Conservation (phyloP, 805 yeast genomes). For the Candida sithepensis region DNA sequence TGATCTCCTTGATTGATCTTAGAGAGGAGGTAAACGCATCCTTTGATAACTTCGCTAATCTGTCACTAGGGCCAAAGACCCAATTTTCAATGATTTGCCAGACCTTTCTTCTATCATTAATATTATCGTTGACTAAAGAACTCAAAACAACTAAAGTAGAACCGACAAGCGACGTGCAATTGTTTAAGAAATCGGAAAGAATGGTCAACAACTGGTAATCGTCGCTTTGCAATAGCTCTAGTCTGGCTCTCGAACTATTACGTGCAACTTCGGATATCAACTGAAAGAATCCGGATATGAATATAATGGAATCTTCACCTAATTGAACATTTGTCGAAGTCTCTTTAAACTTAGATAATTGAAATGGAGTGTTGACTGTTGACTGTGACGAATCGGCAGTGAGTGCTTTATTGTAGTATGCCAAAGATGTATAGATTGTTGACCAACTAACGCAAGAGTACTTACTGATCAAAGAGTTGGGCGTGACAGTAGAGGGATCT, state of each 20-base stretch:
- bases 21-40: constrained; percentile 45
- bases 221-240: constrained; percentile 32
- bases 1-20: constrained; percentile 48
- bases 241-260: constrained; percentile 34
- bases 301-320: constrained; percentile 76
- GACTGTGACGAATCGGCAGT: constrained; percentile 10
- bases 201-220: constrained; percentile 28
- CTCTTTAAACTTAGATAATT: constrained; percentile 8
- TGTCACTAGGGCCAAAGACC: constrained; percentile 42
- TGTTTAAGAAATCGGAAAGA: constrained; percentile 25
- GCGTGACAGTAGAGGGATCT: constrained; percentile 7
- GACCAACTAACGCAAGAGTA: constrained; percentile 34
- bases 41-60: constrained; percentile 26
- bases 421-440: constrained; percentile 31
- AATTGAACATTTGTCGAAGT: constrained; percentile 45
- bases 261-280: constrained; percentile 53
- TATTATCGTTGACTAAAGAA: constrained; percentile 48
- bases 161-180: constrained; percentile 36
- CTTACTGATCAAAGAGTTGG: constrained; percentile 23
- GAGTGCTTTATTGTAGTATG: constrained; percentile 30
- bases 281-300: constrained; percentile 70
- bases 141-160: constrained; percentile 54
- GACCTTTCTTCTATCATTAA: constrained; percentile 41
- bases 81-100: constrained; percentile 74
- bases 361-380: constrained; percentile 2